Evolutionary conservation across 2,329 filamentous ascomycete species (phyloP), one percentile per base, ranked within the genome.

Genomic region (Alternaria sp.): DNA sequence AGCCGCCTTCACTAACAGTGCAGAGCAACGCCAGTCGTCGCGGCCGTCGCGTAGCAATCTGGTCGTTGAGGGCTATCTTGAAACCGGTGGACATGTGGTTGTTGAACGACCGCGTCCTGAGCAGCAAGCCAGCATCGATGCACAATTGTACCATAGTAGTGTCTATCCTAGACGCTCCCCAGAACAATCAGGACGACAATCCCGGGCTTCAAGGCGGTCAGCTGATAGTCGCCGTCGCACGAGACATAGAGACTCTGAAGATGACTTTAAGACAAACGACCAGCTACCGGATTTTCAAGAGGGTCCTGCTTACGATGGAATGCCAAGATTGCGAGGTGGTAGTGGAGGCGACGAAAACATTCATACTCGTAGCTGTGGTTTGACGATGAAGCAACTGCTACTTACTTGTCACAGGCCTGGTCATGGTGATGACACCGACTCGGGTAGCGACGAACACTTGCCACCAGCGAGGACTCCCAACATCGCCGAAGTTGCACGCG

Each of bases 291-390:
- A 65, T 26, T 44, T 67, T 3, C 54, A 65, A 28, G 63, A 63
- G 3, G 61, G 61, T 8, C 25, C 25, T 10, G 45, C 3, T 12
- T 19, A 45, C 5, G 47, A 40, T 26, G 25, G 5, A 5, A 17
- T 25, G 12, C 51, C 60, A 13, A 52, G 59, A 36, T 17, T 68
- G 15, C 63, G 69, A 55, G 69, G 70, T 30, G 70, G 68, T 2
- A 17, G 15, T 40, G 52, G 19, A 15, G 43, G 44, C n/a, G 36
- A 30, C 3, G 47, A 30, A 10, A 3, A 17, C 12, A 17, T 7
- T 6, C 7, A 52, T 23, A 7, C 17, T 11, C 23, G 26, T n/a
- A 4, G 25, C 25, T 56, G 43, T 12, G 30, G 40, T 12, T 12
- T 59, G 9, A 28, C 57, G 13, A 23, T 61, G 8, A 60, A 59